Evolutionary conservation across 805 yeast species (phyloP), one percentile per base, ranked within the genome.

Genomic region (Isabelozyma pseudorhagii): DNA sequence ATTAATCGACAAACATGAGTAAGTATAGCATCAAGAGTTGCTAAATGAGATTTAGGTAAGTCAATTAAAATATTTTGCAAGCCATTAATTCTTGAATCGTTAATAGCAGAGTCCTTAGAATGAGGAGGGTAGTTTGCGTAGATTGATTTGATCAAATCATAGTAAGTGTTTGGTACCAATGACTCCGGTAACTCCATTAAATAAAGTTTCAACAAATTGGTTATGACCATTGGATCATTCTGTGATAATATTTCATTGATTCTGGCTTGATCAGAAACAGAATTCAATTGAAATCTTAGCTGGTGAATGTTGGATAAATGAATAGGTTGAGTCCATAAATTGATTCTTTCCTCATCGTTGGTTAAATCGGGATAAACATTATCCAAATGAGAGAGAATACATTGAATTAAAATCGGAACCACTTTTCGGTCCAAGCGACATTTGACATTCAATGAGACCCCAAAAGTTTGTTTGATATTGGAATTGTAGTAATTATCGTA

Each of bases 401-500:
- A 71, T 29, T 87, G 82, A 0, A 89, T 74, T 10, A 89, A 64
- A 8, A 79, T 54, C 1, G 96, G 96, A 10, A 89, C 94, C 3
- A 81, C 81, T 55, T 82, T 85, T 53, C 81, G 77, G 59, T 89
- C 96, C 46, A 83, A 74, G 41, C 92, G 75, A 46, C 91, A 81
- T 47, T 89, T 79, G 21, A 84, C 79, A 49, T 83, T 87, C 44
- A 89, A 67, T 53, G 85, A 92, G 44, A 87, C 85, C 10, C 97
- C 97, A 69, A 89, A 89, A 8, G 85, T 84, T 63, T 87, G 93
- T 44, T 66, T 69, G 42, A 83, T 78, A 43, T 83, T 81, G 5
- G 88, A 79, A 54, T 84, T 82, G 65, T 87, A 87, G 68, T 89
- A 89, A 63, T 87, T 88, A 61, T 89, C 96, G 65, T 89, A 89